phyloP scores from a whole-genome alignment of 2,329 filamentous ascomycete genomes.

The Ophiostoma sp. region DNA sequence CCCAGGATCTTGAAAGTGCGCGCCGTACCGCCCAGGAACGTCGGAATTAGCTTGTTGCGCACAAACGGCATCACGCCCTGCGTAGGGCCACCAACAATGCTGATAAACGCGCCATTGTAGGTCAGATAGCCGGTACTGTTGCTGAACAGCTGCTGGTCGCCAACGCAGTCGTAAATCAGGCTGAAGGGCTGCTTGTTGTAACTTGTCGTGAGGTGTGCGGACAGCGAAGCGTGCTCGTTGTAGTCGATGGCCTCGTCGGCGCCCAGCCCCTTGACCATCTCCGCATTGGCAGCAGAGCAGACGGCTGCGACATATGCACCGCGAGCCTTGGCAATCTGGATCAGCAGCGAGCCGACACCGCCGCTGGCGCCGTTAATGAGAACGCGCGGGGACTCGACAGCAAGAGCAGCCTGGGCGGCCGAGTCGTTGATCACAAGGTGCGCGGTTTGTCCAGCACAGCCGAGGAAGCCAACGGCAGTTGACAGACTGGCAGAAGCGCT shows the following conservation, averaged over 20 bases:
- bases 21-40: constrained; percentile 33
- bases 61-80: constrained; percentile 33
- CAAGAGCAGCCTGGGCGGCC: constrained; percentile 27
- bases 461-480: constrained; percentile 25
- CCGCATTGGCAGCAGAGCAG: constrained; percentile 44
- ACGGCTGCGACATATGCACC: constrained; percentile 43
- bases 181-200: constrained; percentile 38
- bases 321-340: constrained; percentile 43
- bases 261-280: constrained; percentile 43
- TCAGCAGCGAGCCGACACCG: constrained; percentile 43
- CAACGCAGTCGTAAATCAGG: constrained; percentile 47
- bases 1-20: constrained; percentile 33
- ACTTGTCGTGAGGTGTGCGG: constrained; percentile 33
- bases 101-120: constrained; percentile 35
- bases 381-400: constrained; percentile 35
- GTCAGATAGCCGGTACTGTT: constrained; percentile 39
- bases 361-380: constrained; percentile 49
- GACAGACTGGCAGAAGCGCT: constrained; percentile 29
- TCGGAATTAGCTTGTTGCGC: constrained; percentile 33
- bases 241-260: constrained; percentile 47
- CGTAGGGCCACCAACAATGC: constrained; percentile 34
- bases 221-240: constrained; percentile 35
- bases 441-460: constrained; percentile 36
- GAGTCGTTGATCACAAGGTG: constrained; percentile 31
- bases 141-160: constrained; percentile 43